phyloP scores from a whole-genome alignment of 176 grass and related monocot genomes.

The Tillandsia fasciculata region DNA sequence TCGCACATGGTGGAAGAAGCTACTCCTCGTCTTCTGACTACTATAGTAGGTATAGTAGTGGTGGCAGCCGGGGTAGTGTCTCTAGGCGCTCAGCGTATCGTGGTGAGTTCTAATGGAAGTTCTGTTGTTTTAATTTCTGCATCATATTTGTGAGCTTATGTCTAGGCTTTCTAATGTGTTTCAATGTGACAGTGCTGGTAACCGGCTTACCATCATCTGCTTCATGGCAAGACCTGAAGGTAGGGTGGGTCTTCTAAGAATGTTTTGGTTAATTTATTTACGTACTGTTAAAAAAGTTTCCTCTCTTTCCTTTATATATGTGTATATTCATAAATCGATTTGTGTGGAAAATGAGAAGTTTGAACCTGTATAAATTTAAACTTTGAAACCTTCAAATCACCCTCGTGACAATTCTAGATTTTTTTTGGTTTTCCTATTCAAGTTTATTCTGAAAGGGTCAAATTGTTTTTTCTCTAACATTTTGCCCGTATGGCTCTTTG shows the following conservation, averaged over 20 bases:
- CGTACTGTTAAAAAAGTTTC: too few species aligned
- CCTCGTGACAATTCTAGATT: too few species aligned
- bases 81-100: constrained; percentile 86
- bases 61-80: constrained; percentile 52
- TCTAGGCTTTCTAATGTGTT: background rate
- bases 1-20: constrained; percentile 82
- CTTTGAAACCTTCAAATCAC: too few species aligned
- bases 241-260: constrained; percentile 1
- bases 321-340: too few species aligned
- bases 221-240: constrained; percentile 99
- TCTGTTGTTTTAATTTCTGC: constrained; percentile 1
- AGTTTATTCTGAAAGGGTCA: too few species aligned
- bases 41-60: constrained; percentile 43
- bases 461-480: too few species aligned
- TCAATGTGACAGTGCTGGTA: constrained; percentile 47
- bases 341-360: too few species aligned
- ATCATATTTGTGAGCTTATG: constrained; percentile 1
- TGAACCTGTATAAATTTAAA: too few species aligned
- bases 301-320: too few species aligned
- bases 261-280: too few species aligned
- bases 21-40: constrained; percentile 43
- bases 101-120: constrained; percentile 16
- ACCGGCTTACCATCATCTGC: constrained; percentile 87
- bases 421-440: too few species aligned
- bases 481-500: too few species aligned